Evolutionary conservation across 2,329 filamentous ascomycete species (phyloP).

Genomic region (Chrysoporthe austroafricana): DNA sequence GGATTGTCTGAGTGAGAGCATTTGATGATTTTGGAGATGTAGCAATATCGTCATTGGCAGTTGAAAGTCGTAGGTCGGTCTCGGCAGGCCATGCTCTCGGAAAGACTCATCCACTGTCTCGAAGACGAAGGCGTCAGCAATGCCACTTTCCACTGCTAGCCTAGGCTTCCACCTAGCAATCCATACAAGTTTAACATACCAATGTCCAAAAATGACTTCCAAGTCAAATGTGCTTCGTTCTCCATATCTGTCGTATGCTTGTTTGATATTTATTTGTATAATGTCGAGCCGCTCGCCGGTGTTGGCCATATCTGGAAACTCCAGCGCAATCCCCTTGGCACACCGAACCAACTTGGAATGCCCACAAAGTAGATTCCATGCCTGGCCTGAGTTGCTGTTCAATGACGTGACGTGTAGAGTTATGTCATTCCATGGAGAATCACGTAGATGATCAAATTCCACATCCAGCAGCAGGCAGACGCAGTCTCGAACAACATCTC

Average conservation of each 20-base stretch:
- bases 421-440: conserved; percentile 2
- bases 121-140: background rate
- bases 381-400: background rate
- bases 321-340: background rate
- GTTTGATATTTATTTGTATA: background rate
- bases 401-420: background rate
- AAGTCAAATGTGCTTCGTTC: conserved; percentile 4
- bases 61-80: too few relatives aligned
- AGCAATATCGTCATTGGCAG: too few relatives aligned
- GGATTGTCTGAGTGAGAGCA: too few relatives aligned
- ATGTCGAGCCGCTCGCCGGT: background rate
- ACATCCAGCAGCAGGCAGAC: conserved; percentile 1
- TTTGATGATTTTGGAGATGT: too few relatives aligned
- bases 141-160: background rate
- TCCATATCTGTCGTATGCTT: background rate
- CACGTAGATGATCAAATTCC: background rate
- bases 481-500: conserved; percentile 1
- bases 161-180: background rate
- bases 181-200: background rate
- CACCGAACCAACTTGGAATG: conserved; percentile 4
- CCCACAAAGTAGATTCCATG: background rate
- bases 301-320: background rate
- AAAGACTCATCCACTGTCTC: too few relatives aligned
- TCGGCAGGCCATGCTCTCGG: too few relatives aligned
- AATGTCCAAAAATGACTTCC: background rate